Conservation (phyloP, 768 basidiomycete genomes). For the Kondoa subrosea region DNA sequence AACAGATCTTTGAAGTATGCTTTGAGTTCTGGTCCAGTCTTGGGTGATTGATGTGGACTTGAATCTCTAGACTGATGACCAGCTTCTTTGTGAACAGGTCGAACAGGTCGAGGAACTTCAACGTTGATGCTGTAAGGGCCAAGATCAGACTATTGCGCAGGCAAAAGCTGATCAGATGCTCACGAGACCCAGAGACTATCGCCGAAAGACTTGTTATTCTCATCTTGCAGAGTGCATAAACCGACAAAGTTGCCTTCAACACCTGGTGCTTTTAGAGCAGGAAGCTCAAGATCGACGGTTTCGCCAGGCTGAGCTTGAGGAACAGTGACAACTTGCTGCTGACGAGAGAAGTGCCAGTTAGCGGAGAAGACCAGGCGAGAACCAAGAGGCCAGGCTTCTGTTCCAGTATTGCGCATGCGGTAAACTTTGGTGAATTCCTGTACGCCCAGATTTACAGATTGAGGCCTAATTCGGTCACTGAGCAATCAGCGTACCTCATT, state of each 20-base stretch:
- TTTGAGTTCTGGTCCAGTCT: neutral
- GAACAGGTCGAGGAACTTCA: neutral
- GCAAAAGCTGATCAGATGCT: neutral
- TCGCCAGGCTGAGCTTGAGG: neutral
- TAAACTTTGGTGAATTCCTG: conserved; percentile 12
- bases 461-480: neutral
- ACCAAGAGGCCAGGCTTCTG: neutral
- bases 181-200: neutral
- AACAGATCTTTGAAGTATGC: neutral
- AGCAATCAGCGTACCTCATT: neutral
- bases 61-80: too few species aligned
- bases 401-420: conserved; percentile 1
- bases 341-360: neutral
- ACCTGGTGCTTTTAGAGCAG: neutral
- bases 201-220: neutral
- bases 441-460: conserved; percentile 1
- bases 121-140: neutral
- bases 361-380: neutral
- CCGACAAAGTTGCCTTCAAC: neutral
- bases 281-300: neutral
- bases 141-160: neutral
- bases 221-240: neutral
- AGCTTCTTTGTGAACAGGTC: neutral
- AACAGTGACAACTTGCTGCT: neutral
- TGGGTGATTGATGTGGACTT: neutral